Conservation (phyloP, 73 alveolate genomes). For the Paramecium bursaria region DNA sequence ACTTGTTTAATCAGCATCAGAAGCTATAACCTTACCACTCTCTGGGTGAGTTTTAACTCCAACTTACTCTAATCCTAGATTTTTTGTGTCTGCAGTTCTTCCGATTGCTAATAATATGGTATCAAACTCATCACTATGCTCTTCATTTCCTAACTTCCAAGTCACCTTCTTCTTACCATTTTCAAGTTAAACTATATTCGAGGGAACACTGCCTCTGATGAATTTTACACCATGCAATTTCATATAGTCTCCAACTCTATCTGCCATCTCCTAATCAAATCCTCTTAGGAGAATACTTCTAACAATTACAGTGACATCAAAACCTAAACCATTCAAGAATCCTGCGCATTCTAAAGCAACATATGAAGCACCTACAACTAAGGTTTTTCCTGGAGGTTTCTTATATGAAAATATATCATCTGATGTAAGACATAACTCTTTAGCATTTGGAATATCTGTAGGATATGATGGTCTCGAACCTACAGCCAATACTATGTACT, state of each 20-base stretch:
- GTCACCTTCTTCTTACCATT: slow-evolving; percentile 81
- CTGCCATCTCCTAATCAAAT: slow-evolving; percentile 97
- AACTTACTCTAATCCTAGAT: slow-evolving; percentile 78
- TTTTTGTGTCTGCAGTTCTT: slow-evolving; percentile 89
- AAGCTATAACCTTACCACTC: slow-evolving; percentile 85
- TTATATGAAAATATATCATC: slow-evolving; percentile 96
- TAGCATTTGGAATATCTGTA: slow-evolving; percentile 58
- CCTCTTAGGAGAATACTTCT: slow-evolving; percentile 98
- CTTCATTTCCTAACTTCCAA: slow-evolving; percentile 82
- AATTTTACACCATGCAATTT: slow-evolving; percentile 88
- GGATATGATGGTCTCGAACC: slow-evolving; percentile 69
- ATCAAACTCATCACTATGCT: slow-evolving; percentile 83
- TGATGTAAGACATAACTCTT: slow-evolving; percentile 37
- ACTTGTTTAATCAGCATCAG: slow-evolving; percentile 89
- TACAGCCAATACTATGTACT: slow-evolving; percentile 52
- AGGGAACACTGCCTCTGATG: slow-evolving; percentile 87
- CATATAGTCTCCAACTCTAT: slow-evolving; percentile 90
- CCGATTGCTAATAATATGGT: slow-evolving; percentile 96
- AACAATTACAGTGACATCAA: slow-evolving; percentile 96
- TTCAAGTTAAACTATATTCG: slow-evolving; percentile 79
- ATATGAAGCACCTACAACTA: slow-evolving; percentile 98
- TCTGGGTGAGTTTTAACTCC: slow-evolving; percentile 82
- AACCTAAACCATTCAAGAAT: slow-evolving; percentile 93
- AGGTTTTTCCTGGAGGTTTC: slow-evolving; percentile 92
- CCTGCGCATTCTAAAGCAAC: slow-evolving; percentile 98